phyloP scores from a whole-genome alignment of 2,329 filamentous ascomycete species.

The Ophiocordyceps camponoti-rufipedis region DNA sequence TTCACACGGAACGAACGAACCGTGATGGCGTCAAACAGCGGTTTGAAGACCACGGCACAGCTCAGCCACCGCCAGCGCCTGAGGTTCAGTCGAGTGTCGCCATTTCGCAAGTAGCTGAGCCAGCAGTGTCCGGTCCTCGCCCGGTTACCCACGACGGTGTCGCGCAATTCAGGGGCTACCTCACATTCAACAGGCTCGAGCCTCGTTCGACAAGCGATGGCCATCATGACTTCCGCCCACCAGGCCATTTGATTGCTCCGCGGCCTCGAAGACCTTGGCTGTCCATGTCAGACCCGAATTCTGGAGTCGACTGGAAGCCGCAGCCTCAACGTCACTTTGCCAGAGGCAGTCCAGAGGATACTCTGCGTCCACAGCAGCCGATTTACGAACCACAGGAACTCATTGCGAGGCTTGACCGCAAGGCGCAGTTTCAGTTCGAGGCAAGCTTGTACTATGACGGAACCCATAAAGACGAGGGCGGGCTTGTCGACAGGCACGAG shows the following conservation, averaged over 20 bases:
- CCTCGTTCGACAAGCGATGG: neutral
- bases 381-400: constrained; percentile 5
- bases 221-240: neutral
- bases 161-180: neutral
- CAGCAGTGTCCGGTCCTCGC: neutral
- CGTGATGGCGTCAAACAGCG: no score
- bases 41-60: neutral
- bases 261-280: neutral
- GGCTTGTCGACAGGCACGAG: neutral
- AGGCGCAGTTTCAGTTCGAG: constrained; percentile 3
- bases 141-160: neutral
- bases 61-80: neutral
- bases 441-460: no score
- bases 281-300: neutral
- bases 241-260: neutral
- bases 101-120: neutral
- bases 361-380: neutral
- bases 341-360: no score
- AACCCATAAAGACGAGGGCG: neutral
- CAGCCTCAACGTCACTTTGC: neutral
- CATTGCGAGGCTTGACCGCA: constrained; percentile 10
- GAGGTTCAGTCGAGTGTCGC: neutral
- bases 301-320: neutral
- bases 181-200: neutral
- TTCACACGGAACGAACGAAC: neutral